Percentiles rank a stretch among this genome's conserved stretches.
These are phyloP conservation scores for Russula ochroleuca DNA, from an alignment of 768 basidiomycete species.

Conservation along the genomic window DNA sequence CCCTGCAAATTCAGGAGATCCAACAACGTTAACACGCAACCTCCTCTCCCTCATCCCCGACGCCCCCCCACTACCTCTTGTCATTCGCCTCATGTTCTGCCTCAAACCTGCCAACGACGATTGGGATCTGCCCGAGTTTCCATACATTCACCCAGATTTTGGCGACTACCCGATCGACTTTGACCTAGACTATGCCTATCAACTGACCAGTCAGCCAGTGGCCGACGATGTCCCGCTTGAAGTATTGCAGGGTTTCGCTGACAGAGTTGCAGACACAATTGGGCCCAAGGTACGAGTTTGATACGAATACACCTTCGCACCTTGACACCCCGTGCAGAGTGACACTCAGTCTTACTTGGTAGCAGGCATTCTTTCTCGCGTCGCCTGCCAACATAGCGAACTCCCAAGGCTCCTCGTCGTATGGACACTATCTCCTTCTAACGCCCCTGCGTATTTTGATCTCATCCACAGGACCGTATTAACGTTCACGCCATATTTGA, in stretches of 20 bases:
- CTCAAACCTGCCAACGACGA: conserved; percentile 75
- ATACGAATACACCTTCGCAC: too few species aligned
- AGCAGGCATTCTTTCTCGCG: conserved; percentile 57
- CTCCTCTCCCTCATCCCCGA: conserved; percentile 59
- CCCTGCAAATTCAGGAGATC: conserved; percentile 55
- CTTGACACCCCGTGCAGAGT: conserved; percentile 37
- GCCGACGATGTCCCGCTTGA: conserved; percentile 52
- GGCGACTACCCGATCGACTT: conserved; percentile 47
- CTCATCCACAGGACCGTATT: conserved; percentile 47
- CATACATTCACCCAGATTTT: conserved; percentile 62
- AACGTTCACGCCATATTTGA: conserved; percentile 55
- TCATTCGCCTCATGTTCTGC: conserved; percentile 72
- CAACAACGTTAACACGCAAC: conserved; percentile 56
- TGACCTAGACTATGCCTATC: conserved; percentile 55
- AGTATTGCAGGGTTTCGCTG: conserved; percentile 50
- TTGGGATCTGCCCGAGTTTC: conserved; percentile 72
- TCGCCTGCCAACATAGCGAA: conserved; percentile 60
- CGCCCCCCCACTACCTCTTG: conserved; percentile 57
- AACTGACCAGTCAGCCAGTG: conserved; percentile 53
- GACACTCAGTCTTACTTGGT: conserved; percentile 54
- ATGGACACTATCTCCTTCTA: conserved; percentile 31
- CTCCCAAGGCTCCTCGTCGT: conserved; percentile 46
- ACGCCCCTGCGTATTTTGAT: not conserved
- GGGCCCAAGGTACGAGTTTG: conserved; percentile 49
- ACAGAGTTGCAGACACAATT: conserved; percentile 50